A percentile compares a stretch with the other conserved stretches of the same genome.
phyloP scores from a whole-genome alignment of 139 green algal species.

The Micractinium sp. region DNA sequence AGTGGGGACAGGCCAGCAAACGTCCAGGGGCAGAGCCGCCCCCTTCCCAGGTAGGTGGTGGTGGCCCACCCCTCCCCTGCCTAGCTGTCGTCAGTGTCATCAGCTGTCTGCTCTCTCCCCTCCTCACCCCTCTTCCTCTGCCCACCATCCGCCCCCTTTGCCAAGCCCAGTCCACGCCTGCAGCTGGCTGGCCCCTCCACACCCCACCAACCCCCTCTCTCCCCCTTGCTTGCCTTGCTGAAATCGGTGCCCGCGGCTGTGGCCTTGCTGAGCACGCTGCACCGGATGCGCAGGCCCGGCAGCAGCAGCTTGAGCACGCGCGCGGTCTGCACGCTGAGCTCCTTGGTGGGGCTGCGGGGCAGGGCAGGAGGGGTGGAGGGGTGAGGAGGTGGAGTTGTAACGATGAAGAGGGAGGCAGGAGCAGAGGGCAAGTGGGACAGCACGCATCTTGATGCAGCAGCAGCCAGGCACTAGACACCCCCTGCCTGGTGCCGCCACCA shows the following conservation, averaged over 20 bases:
- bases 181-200: not conserved
- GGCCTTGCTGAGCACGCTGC: slow-evolving; percentile 80
- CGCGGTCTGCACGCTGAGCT: slow-evolving; percentile 86
- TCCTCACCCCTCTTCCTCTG: too few relatives aligned
- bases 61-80: too few relatives aligned
- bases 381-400: not conserved
- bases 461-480: not conserved
- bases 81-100: too few relatives aligned
- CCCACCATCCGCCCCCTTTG: too few relatives aligned
- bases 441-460: not conserved
- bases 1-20: too few relatives aligned
- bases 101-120: not conserved
- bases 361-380: slow-evolving; percentile 53
- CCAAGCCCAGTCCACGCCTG: not conserved
- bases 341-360: slow-evolving; percentile 84
- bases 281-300: slow-evolving; percentile 62
- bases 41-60: too few relatives aligned
- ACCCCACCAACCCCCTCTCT: not conserved
- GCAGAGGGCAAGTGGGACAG: not conserved
- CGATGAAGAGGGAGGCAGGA: not conserved
- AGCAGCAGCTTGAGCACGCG: slow-evolving; percentile 83
- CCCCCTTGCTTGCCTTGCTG: slow-evolving; percentile 46
- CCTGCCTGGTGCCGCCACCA: not conserved
- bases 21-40: not conserved
- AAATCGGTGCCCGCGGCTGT: slow-evolving; percentile 77